Percentiles rank a stretch among this genome's conserved stretches.
Evolutionary conservation across 257 asterid genomes (phyloP).

Genomic region (Mentha longifolia): DNA sequence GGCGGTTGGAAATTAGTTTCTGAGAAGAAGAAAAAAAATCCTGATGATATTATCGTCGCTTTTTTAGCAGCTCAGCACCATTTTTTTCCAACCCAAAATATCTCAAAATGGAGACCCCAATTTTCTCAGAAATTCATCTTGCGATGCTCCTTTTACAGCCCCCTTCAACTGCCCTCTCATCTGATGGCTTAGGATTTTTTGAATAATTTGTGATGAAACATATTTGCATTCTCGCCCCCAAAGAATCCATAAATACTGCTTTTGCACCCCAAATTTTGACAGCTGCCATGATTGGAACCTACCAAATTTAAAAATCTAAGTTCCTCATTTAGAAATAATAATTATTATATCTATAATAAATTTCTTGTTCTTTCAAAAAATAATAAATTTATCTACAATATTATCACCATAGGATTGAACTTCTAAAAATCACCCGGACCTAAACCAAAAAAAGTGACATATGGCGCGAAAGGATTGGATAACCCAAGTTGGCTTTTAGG

Average conservation of each 20-base stretch:
- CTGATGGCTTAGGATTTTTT: constrained; percentile 50
- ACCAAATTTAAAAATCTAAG: too few relatives aligned
- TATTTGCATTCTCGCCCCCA: constrained; percentile 27
- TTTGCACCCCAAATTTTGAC: constrained; percentile 23
- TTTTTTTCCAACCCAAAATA: constrained; percentile 43
- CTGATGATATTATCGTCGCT: constrained; percentile 3
- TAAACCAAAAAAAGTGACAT: too few relatives aligned
- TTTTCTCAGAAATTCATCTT: constrained; percentile 21
- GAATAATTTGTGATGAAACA: not conserved
- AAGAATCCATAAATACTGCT: not conserved
- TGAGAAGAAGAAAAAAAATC: not conserved
- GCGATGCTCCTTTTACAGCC: constrained; percentile 32
- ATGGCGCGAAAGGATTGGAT: too few relatives aligned
- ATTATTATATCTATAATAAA: too few relatives aligned
- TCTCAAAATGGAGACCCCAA: constrained; percentile 38
- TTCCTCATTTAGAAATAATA: too few relatives aligned
- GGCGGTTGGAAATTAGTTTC: constrained; percentile 19
- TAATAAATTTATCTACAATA: too few relatives aligned
- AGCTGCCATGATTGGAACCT: not conserved
- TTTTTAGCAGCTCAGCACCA: constrained; percentile 18
- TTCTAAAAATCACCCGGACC: too few relatives aligned
- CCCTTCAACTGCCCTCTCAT: constrained; percentile 49
- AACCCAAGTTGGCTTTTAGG: too few relatives aligned
- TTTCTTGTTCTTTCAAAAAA: too few relatives aligned
- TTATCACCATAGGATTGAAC: too few relatives aligned